Evolutionary conservation across 1,284 basidiomycete genomes (phyloP), one percentile per base, ranked within the genome.

Genomic region (Ganoderma boninense): DNA sequence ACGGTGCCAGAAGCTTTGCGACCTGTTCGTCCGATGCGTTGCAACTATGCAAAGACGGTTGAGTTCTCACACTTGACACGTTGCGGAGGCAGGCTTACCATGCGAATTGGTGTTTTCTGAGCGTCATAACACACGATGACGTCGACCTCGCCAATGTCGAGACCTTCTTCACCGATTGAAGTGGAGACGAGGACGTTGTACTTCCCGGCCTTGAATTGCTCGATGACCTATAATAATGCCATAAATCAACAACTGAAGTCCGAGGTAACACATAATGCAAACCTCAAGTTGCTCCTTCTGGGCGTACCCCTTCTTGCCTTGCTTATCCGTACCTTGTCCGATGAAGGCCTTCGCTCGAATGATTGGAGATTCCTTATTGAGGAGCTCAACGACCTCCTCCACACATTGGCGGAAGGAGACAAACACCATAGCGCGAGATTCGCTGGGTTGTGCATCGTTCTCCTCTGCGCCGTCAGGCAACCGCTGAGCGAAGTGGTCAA

Each of bases 141-240:
- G 80, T 99, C 98, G n/a, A 99, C 93, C 78, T 98, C 97, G 61
- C 98, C 98, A 69, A 99, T 99, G 80, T 99, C 98, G n/a, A 99
- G 86, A 71, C 98, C 98, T 81, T 99, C 98, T 83, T 99, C 98
- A 40, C 98, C 98, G 69, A 99, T 97, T 3, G 95, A 98, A 0
- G 98, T 99, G 0, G 97, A 94, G 1, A 99, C 97, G 5, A 99
- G 85, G 42, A 99, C 92, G 76, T 99, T 99, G 81, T 90, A 96
- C 69, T 92, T 92, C 42, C 96, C 96, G 2, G 84, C 83, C 80
- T 97, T 97, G 86, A 99, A 99, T 70, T 91, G 89, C 68, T 90
- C 83, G 75, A 99, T 95, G 44, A 94, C 86, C 92, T 96, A 69
- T 4, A 59, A n/a, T 13, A 64, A 64, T 49, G 43, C 66, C 68